Evolutionary conservation across 495 filamentous ascomycete genomes (phyloP).

Genomic region (Peziza echinospora): DNA sequence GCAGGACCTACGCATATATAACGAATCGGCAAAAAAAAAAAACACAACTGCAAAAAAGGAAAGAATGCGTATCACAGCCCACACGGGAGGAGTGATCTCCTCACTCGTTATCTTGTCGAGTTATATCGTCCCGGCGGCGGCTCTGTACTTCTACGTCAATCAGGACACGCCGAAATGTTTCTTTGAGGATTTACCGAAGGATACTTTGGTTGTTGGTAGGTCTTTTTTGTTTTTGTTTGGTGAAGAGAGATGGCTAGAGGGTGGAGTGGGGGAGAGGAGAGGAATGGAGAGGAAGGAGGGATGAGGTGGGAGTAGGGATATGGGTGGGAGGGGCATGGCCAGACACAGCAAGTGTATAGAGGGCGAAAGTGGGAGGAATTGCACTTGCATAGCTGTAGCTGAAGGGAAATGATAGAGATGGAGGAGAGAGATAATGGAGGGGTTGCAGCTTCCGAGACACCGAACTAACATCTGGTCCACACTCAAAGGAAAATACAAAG

Average conservation of each 20-base stretch:
- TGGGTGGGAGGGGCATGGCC: neutral
- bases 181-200: conserved; percentile 95
- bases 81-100: conserved; percentile 1
- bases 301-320: neutral
- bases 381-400: no score
- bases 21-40: no score
- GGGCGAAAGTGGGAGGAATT: no score
- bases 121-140: conserved; percentile 38
- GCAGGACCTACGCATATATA: no score
- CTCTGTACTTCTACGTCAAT: conserved; percentile 92
- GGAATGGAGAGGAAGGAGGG: neutral
- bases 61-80: no score
- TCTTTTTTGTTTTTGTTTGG: neutral
- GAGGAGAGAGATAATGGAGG: no score
- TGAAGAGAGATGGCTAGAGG: neutral
- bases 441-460: no score
- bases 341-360: no score
- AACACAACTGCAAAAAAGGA: no score
- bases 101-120: conserved; percentile 12
- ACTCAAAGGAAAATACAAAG: conserved; percentile 50
- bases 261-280: neutral
- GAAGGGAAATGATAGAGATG: no score
- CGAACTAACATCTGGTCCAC: no score
- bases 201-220: conserved; percentile 81
- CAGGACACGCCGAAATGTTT: conserved; percentile 68